phyloP scores from a whole-genome alignment of 2,329 filamentous ascomycete genomes.

The Aspergillus fischeri region DNA sequence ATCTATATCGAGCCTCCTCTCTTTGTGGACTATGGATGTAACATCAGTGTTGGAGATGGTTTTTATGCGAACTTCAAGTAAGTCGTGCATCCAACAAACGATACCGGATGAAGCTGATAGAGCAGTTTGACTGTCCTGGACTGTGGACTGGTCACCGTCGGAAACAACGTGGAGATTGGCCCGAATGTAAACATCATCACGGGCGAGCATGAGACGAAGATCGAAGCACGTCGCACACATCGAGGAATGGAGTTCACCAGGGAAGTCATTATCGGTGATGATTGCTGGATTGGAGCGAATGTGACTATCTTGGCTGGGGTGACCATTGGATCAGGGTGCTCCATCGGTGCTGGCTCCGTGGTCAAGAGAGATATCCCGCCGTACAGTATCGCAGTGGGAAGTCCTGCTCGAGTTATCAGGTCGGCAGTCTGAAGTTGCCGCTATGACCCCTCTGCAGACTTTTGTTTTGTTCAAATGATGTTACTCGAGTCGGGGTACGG shows the following conservation, averaged over 20 bases:
- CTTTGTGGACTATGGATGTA: background rate
- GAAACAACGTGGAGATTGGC: slow-evolving; percentile 48
- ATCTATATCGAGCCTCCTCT: background rate
- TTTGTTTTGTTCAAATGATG: background rate
- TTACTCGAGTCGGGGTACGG: no score
- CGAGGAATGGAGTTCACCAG: slow-evolving; percentile 55
- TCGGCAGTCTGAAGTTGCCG: background rate
- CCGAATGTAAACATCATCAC: slow-evolving; percentile 49
- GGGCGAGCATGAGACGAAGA: slow-evolving; percentile 48
- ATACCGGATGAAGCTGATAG: slow-evolving; percentile 28
- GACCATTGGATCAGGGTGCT: slow-evolving; percentile 67
- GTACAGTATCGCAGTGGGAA: slow-evolving; percentile 34
- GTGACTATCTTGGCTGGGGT: slow-evolving; percentile 70
- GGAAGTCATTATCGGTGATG: slow-evolving; percentile 69
- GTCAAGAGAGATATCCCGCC: slow-evolving; percentile 52
- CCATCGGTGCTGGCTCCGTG: slow-evolving; percentile 73
- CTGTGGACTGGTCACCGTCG: slow-evolving; percentile 48
- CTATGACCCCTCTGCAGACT: background rate
- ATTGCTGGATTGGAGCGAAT: slow-evolving; percentile 74
- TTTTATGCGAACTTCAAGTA: slow-evolving; percentile 20
- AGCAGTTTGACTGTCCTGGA: slow-evolving; percentile 52
- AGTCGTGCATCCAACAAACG: slow-evolving; percentile 7
- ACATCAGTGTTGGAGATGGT: slow-evolving; percentile 5
- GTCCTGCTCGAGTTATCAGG: slow-evolving; percentile 30
- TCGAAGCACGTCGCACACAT: slow-evolving; percentile 32